Evolutionary conservation across 495 filamentous ascomycete genomes (phyloP).

Genomic region (Poronia punctata): DNA sequence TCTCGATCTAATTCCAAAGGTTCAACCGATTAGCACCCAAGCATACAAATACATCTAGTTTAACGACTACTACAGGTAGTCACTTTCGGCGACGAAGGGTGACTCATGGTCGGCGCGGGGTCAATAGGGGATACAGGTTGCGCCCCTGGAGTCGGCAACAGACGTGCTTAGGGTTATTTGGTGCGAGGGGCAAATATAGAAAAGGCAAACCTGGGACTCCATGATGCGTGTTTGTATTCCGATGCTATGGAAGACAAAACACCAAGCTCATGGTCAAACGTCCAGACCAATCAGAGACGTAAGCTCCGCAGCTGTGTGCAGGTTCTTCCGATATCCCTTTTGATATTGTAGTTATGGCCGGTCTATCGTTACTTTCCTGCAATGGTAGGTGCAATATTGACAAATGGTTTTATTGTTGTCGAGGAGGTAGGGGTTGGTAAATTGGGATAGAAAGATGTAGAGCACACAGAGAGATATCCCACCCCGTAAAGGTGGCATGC

Average conservation of each 20-base stretch:
- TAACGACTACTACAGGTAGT: no score
- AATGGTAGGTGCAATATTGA: no score
- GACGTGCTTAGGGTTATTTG: neutral
- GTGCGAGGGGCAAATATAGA: neutral
- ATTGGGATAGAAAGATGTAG: constrained; percentile 17
- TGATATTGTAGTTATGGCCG: neutral
- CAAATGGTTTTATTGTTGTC: neutral
- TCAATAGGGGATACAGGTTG: neutral
- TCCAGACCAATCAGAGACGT: constrained; percentile 2
- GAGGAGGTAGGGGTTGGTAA: neutral
- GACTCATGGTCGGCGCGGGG: no score
- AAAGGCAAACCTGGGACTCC: constrained; percentile 27
- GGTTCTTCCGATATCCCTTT: neutral
- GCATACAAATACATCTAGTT: no score
- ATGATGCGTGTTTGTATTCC: constrained; percentile 18
- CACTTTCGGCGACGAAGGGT: no score
- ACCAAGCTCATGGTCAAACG: constrained; percentile 11
- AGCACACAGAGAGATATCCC: constrained; percentile 7
- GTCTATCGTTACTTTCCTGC: neutral
- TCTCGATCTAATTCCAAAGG: constrained; percentile 59
- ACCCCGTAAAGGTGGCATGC: constrained; percentile 4
- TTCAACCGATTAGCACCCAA: no score
- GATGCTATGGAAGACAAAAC: constrained; percentile 9
- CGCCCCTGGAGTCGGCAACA: neutral
- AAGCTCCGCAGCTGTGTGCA: no score